Conservation (phyloP, 2,329 filamentous ascomycete species). For the Oidium heveae region DNA sequence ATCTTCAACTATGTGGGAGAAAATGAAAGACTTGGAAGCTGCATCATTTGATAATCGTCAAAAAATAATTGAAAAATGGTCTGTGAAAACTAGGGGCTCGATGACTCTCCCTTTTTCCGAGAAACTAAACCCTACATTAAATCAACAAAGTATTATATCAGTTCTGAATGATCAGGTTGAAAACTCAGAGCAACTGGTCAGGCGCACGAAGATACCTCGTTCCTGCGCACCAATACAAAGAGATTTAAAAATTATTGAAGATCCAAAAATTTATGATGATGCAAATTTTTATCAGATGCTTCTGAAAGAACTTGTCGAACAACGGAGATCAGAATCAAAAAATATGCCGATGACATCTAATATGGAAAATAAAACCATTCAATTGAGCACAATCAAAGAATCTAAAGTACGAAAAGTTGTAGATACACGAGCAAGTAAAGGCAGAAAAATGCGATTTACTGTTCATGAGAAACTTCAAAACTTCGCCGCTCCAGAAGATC, state of each 20-base stretch:
- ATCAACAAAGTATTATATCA: constrained; percentile 36
- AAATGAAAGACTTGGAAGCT: constrained; percentile 40
- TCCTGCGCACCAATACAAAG: constrained; percentile 53
- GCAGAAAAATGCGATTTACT: constrained; percentile 76
- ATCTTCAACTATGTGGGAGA: constrained; percentile 43
- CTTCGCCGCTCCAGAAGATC: constrained; percentile 85
- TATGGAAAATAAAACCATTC: constrained; percentile 14
- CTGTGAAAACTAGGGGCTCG: constrained; percentile 44
- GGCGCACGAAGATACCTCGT: constrained; percentile 42
- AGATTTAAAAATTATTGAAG: constrained; percentile 28
- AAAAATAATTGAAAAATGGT: constrained; percentile 71
- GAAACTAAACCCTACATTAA: constrained; percentile 26
- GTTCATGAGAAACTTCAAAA: constrained; percentile 95
- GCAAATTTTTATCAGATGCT: constrained; percentile 85
- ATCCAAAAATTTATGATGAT: constrained; percentile 59
- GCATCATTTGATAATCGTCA: constrained; percentile 34
- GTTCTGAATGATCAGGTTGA: constrained; percentile 44
- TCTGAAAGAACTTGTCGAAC: constrained; percentile 78
- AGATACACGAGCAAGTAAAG: constrained; percentile 87
- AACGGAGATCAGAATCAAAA: constrained; percentile 47
- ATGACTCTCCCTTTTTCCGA: constrained; percentile 28
- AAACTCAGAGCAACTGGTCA: constrained; percentile 38
- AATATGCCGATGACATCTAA: constrained; percentile 14
- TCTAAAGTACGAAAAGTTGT: constrained; percentile 62
- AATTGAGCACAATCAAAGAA: constrained; percentile 45